phyloP scores from a whole-genome alignment of 176 grass and related monocot genomes.

The Ananas comosus region DNA sequence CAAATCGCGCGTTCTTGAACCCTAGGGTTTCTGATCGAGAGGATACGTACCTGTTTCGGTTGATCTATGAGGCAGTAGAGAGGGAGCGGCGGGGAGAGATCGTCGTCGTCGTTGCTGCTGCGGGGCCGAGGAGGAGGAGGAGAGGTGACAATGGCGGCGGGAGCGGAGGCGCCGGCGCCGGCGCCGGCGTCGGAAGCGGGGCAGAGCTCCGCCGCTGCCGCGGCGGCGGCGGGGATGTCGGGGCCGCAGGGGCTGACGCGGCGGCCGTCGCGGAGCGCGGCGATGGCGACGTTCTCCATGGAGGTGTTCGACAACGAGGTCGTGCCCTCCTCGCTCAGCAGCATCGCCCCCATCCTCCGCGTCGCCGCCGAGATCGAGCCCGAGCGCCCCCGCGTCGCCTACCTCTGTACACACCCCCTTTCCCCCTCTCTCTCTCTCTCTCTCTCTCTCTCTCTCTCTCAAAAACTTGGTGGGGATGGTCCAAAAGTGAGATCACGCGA shows the following conservation, averaged over 20 bases:
- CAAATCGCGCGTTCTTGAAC: not conserved
- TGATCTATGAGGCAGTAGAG: not conserved
- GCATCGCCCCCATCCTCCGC: conserved; percentile 85
- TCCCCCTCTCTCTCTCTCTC: not conserved
- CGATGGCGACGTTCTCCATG: conserved; percentile 78
- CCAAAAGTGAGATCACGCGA: too few species aligned
- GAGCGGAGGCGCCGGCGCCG: conserved; percentile 20
- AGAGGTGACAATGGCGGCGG: conserved; percentile 22
- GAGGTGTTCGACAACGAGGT: conserved; percentile 98
- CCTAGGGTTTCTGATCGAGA: conserved; percentile 1
- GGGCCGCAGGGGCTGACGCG: conserved; percentile 39
- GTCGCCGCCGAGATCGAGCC: conserved; percentile 75
- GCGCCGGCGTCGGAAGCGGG: not conserved
- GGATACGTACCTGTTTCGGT: not conserved
- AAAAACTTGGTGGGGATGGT: not conserved
- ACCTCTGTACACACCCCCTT: conserved; percentile 44
- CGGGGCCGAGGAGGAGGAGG: conserved; percentile 1
- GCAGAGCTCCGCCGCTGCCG: conserved; percentile 32
- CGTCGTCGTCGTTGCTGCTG: not conserved
- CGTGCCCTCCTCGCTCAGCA: conserved; percentile 65
- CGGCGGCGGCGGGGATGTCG: conserved; percentile 13
- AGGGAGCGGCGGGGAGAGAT: conserved; percentile 20
- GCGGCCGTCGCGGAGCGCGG: conserved; percentile 54
- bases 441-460: not conserved
- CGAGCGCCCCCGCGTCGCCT: conserved; percentile 80